Evolutionary conservation across 192 early-diverging fungal genomes (phyloP).

Genomic region (Backusella macrospora): DNA sequence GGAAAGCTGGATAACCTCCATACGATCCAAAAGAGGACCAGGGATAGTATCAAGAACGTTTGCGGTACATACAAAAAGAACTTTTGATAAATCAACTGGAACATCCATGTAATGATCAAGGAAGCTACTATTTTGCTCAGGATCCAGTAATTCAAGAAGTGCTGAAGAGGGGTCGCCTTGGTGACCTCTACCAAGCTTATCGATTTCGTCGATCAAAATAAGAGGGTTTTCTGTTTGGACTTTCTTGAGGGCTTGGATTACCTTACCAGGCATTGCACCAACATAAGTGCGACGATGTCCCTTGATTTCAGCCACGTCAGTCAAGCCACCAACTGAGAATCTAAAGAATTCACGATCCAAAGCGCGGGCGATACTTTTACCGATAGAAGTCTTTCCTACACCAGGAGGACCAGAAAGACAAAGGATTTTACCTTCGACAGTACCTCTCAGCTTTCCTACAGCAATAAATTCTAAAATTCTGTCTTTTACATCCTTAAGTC

Average conservation of each 20-base stretch:
- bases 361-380: conserved; percentile 96
- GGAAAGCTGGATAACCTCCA: conserved; percentile 96
- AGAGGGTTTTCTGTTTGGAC: conserved; percentile 99
- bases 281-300: conserved; percentile 99
- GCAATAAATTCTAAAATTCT: conserved; percentile 99
- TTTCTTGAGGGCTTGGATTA: conserved; percentile 97
- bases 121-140: conserved; percentile 97
- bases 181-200: conserved; percentile 96
- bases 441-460: conserved; percentile 92
- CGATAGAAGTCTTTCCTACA: conserved; percentile 98
- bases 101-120: conserved; percentile 99
- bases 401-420: conserved; percentile 99
- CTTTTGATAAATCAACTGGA: conserved; percentile 96
- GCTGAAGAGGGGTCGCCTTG: conserved; percentile 98
- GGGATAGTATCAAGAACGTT: conserved; percentile 98
- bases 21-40: conserved; percentile 95
- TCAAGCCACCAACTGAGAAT: conserved; percentile 96
- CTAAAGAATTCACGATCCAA: conserved; percentile 94
- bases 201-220: conserved; percentile 98
- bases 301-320: conserved; percentile 99
- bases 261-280: conserved; percentile 99
- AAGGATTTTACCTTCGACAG: conserved; percentile 98
- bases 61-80: conserved; percentile 98
- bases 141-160: conserved; percentile 93
- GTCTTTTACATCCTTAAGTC: conserved; percentile 99